Conservation (phyloP, 176 grass and related monocot species). For the Oropetium thomaeum region DNA sequence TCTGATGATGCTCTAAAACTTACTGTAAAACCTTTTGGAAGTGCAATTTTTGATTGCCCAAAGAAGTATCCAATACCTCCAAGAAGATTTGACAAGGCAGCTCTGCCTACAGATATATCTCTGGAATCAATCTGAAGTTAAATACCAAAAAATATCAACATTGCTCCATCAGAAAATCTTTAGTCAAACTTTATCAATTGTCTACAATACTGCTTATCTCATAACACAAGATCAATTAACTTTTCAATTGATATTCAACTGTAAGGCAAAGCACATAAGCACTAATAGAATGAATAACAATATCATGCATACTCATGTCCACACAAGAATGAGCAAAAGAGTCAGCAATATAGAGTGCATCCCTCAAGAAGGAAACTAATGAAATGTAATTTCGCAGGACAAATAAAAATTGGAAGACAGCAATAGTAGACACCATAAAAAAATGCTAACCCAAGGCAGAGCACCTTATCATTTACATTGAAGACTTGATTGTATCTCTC, state of each 20-base stretch:
- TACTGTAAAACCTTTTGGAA: constrained; percentile 88
- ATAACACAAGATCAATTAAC: constrained; percentile 11
- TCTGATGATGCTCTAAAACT: constrained; percentile 47
- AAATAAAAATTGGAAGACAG: not conserved
- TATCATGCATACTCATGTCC: not conserved
- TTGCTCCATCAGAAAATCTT: not conserved
- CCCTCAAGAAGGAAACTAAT: constrained; percentile 1
- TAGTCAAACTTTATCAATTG: constrained; percentile 9
- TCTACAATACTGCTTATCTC: constrained; percentile 14
- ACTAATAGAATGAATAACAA: constrained; percentile 10
- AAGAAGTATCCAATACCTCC: constrained; percentile 95
- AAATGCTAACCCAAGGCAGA: not conserved
- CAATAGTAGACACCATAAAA: not conserved
- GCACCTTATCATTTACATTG: constrained; percentile 76
- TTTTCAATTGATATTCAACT: not conserved
- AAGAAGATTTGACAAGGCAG: constrained; percentile 84
- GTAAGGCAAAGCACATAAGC: not conserved
- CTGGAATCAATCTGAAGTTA: constrained; percentile 54
- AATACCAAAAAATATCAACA: constrained; percentile 29
- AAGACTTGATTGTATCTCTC: constrained; percentile 61
- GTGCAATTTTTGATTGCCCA: constrained; percentile 89
- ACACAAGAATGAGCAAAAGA: not conserved
- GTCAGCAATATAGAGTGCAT: not conserved
- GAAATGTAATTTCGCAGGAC: not conserved
- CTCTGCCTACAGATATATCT: constrained; percentile 62